Conservation (phyloP, 1,284 basidiomycete genomes). For the Irpex lacteus region DNA sequence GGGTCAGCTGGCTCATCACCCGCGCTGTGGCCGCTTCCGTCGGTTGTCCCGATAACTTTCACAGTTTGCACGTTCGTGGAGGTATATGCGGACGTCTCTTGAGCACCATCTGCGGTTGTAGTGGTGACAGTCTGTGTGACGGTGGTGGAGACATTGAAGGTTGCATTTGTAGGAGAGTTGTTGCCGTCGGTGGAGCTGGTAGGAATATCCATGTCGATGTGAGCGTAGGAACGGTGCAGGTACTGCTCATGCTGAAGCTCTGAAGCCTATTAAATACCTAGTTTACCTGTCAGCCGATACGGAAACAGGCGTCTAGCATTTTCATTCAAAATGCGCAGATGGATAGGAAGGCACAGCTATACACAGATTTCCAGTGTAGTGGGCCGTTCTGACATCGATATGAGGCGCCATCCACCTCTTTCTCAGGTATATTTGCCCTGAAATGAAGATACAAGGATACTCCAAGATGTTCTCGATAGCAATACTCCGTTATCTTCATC, state of each 20-base stretch:
- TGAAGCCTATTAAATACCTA: too few species aligned
- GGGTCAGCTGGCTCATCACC: too few species aligned
- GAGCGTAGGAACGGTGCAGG: too few species aligned
- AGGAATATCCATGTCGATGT: neutral
- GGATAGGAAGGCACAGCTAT: too few species aligned
- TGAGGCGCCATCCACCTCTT: too few species aligned
- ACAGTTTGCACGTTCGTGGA: neutral
- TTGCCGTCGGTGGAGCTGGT: neutral
- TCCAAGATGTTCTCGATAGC: constrained; percentile 3
- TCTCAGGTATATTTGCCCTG: neutral
- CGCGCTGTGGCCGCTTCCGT: neutral
- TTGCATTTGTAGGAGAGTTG: neutral
- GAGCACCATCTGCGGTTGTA: neutral
- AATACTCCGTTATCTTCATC: constrained; percentile 22
- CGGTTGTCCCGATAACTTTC: neutral
- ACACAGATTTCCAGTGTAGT: too few species aligned
- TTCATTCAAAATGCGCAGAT: too few species aligned
- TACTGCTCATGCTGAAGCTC: too few species aligned
- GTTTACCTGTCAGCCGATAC: too few species aligned
- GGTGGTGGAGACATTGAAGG: neutral
- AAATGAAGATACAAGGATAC: neutral
- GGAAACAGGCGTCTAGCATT: too few species aligned
- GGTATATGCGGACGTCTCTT: neutral
- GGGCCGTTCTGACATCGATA: too few species aligned
- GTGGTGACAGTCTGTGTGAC: neutral